Conservation (phyloP, 73 alveolate species). For the Symbiodinium natans region DNA sequence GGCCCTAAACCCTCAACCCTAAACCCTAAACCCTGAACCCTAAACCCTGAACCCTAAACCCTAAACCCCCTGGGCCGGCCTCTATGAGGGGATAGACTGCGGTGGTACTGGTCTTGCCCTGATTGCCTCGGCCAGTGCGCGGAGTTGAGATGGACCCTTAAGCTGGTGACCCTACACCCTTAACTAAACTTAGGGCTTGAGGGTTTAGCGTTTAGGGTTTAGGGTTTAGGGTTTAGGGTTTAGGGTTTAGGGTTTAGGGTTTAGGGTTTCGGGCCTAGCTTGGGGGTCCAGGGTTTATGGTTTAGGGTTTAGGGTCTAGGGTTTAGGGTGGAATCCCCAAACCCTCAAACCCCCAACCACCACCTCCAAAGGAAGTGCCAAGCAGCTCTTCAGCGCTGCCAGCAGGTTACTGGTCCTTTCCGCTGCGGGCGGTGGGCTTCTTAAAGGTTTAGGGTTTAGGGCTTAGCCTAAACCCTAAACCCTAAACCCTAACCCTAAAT, state of each 20-base stretch:
- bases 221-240: not conserved
- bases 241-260: not conserved
- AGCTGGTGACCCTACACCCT: not conserved
- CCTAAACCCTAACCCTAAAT: not conserved
- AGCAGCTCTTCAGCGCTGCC: constrained; percentile 74
- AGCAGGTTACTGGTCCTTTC: constrained; percentile 76
- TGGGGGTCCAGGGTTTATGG: not conserved
- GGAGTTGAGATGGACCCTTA: not conserved
- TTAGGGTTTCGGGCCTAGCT: not conserved
- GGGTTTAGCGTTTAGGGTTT: not conserved
- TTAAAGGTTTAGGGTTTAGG: no score
- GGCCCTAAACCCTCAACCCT: not conserved
- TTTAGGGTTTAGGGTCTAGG: not conserved
- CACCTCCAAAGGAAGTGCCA: no score
- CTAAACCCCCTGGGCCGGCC: constrained; percentile 19
- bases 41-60: not conserved
- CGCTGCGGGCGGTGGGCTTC: not conserved
- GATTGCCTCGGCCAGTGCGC: not conserved
- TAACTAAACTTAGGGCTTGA: not conserved
- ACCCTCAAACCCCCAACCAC: no score
- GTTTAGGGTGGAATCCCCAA: no score
- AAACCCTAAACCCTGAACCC: not conserved
- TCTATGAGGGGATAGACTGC: constrained; percentile 84
- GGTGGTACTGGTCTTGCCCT: constrained; percentile 91
- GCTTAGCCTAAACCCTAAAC: not conserved